Evolutionary conservation across 208 protist species (phyloP).

Genomic region (Wallacemonas rigidus): DNA sequence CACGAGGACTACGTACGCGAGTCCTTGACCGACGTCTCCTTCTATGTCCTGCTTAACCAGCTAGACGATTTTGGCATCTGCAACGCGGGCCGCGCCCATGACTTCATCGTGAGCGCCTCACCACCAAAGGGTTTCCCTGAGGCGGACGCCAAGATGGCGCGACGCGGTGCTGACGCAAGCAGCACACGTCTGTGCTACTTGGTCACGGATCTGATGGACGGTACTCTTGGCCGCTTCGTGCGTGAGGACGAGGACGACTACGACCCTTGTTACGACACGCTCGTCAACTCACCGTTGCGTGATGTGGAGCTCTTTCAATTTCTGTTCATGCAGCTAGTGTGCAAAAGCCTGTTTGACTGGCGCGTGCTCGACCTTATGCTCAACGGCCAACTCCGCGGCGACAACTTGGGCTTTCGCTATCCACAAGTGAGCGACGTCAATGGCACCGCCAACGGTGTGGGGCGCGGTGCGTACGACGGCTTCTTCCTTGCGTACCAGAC

Average conservation of each 20-base stretch:
- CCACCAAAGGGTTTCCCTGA: constrained; percentile 52
- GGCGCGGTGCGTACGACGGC: constrained; percentile 50
- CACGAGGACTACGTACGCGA: constrained; percentile 77
- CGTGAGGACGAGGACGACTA: constrained; percentile 72
- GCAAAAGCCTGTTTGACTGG: constrained; percentile 77
- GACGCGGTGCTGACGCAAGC: constrained; percentile 24
- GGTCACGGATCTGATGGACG: constrained; percentile 83
- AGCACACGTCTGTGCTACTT: constrained; percentile 77
- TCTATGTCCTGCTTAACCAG: constrained; percentile 81
- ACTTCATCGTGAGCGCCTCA: constrained; percentile 73
- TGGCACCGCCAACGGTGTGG: neutral
- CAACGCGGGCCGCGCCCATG: constrained; percentile 52
- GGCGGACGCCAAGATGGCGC: constrained; percentile 46
- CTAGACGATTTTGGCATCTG: constrained; percentile 65
- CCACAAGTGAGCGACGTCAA: neutral
- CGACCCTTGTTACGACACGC: constrained; percentile 81
- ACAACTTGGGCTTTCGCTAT: constrained; percentile 80
- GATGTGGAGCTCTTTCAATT: constrained; percentile 86
- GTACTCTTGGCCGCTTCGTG: constrained; percentile 82
- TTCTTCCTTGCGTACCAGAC: constrained; percentile 64
- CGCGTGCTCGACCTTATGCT: constrained; percentile 85
- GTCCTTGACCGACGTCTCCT: constrained; percentile 82
- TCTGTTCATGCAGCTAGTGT: constrained; percentile 72
- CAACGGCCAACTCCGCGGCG: constrained; percentile 80
- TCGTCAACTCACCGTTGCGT: constrained; percentile 70